Evolutionary conservation across 2,329 filamentous ascomycete genomes (phyloP), one percentile per base, ranked within the genome.

Genomic region (Ceratocystis diversiconidia): DNA sequence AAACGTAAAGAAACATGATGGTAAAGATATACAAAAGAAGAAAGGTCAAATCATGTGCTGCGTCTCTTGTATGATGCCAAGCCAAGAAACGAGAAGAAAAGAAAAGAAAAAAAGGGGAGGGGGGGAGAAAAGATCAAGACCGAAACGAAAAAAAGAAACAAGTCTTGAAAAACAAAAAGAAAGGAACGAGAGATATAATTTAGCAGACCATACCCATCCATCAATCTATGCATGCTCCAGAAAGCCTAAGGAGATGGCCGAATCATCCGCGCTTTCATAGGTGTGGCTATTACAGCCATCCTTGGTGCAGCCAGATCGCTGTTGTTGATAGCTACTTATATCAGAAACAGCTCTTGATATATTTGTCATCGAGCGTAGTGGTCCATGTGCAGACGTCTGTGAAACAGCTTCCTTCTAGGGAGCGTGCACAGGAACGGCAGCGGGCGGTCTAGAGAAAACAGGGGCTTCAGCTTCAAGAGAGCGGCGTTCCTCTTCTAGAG

Each of bases 351-450:
- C 6, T 59, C 52, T 59, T 17, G 28, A 19, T 30, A n/a, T n/a
- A n/a, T 30, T 19, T 25, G 25, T 59, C 8, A 6, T 19, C 36
- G 12, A 5, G 36, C 41, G n/a, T 19, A 52, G 19, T 36, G 43
- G 8, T 17, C 19, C 48, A 48, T 19, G 12, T 32, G 41, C 52
- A 32, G 30, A 32, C 8, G 36, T n/a, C 28, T 64, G 50, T 41
- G 43, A n/a, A 41, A 61, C 59, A 48, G 57, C 61, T 52, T 63
- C 66, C 41, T 67, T 67, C 66, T 67, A 67, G 44, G 66, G 66
- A 60, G 66, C 66, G 15, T 67, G 61, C 22, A 67, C 63, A 32
- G 66, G 41, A 41, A 67, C 66, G n/a, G 60, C 62, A 55, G 63
- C 66, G 25, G 66, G 60, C 15, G 50, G 50, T 60, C 63, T 44